Base-by-base conservation (phyloP, 108 stramenopile species). In the Skeletonema marinoi region DNA sequence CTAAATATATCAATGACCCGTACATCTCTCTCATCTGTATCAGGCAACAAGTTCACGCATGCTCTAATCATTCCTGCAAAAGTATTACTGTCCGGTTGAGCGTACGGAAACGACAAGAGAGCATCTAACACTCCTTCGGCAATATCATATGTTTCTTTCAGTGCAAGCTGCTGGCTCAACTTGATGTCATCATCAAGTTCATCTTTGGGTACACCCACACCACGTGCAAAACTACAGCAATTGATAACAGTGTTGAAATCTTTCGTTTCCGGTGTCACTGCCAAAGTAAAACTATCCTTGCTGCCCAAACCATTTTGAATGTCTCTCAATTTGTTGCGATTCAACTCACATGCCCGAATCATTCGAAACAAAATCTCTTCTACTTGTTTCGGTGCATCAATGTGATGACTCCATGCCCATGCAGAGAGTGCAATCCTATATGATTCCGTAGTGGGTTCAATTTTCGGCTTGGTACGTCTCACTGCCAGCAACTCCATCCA, bases 201-300 rank as follows among this genome's bases (percentile, higher is more conserved):
- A 13, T 59, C 31, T 16, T 19, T 46, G 36, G 59, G 41, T 13
- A 41, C 35, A 1, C 79, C 73, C 54, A 80, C 68, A 25, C 68
- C 73, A 38, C 79, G 73, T 12, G 79, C 68, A 70, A 80, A 80
- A 8, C 73, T 62, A 31, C 79, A 80, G 46, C 79, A 80, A 62
- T 80, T 80, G 31, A 80, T 80, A 32, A 80, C 68, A 9, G 79
- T 80, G 35, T 80, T 80, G 68, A 74, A 80, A 73, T 80, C 79
- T 56, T 56, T 67, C 21, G 73, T 70, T 65, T 80, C 79, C 17
- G 79, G 79, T 33, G n/a, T 39, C 31, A 58, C 64, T 33, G 36
- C 68, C 68, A 68, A 46, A 4, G 60, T 32, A 41, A 36, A 33
- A 46, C 62, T 32, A 16, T 56, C 48, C n/a, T 66, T 32, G 29